Evolutionary conservation across 2,329 filamentous ascomycete genomes (phyloP).

Genomic region (Alternaria infectoria): DNA sequence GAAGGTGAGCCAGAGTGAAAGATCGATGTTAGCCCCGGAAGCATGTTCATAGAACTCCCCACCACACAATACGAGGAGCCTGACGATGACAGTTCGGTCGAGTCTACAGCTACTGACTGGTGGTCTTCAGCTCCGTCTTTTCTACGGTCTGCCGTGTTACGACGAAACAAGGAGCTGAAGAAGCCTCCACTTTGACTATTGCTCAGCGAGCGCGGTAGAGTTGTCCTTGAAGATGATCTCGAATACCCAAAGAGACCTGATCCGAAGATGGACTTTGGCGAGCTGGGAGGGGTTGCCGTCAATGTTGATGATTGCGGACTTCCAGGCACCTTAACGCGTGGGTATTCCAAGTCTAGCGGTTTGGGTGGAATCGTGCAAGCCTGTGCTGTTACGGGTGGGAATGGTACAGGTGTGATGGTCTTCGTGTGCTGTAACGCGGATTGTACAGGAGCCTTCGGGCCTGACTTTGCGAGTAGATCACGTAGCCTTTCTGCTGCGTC

Average conservation of each 20-base stretch:
- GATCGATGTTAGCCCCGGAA: background rate
- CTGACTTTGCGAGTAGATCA: background rate
- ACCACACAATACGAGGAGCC: background rate
- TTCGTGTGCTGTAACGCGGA: background rate
- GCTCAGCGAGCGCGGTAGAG: background rate
- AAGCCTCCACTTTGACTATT: background rate
- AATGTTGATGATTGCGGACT: background rate
- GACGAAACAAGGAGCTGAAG: background rate
- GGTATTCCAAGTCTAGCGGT: background rate
- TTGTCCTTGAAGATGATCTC: background rate
- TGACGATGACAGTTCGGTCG: background rate
- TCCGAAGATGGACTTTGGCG: background rate
- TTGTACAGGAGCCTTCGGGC: background rate
- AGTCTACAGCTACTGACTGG: background rate
- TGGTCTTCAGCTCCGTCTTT: background rate
- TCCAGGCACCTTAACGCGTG: background rate
- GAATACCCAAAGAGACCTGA: rapidly evolving
- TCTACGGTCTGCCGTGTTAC: background rate
- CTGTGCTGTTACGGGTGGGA: background rate
- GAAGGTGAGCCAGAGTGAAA: background rate
- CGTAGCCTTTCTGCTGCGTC: background rate
- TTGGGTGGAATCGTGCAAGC: background rate
- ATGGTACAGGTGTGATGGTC: background rate
- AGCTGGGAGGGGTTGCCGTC: background rate
- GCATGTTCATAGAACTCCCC: background rate